Evolutionary conservation across 768 basidiomycete genomes (phyloP).

Genomic region (Pleurotus platypus): DNA sequence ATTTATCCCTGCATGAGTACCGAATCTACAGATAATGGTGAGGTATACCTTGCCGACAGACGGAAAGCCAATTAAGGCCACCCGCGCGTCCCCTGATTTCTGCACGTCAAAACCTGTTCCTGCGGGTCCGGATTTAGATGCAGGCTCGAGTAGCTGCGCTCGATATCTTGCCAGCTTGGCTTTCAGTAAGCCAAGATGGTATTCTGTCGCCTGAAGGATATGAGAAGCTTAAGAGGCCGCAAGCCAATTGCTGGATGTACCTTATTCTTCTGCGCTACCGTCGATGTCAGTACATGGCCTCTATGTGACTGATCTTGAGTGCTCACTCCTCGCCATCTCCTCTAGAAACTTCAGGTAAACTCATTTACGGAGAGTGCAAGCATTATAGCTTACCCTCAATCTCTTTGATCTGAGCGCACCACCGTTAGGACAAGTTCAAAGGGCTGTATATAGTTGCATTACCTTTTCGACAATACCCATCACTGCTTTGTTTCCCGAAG

Average conservation of each 20-base stretch:
- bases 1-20: not conserved
- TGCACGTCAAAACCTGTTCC: slow-evolving; percentile 89
- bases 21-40: not conserved
- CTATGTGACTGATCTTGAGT: too few relatives aligned
- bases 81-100: slow-evolving; percentile 80
- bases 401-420: slow-evolving; percentile 72
- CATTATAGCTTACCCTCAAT: slow-evolving; percentile 75
- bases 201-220: slow-evolving; percentile 77
- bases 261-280: slow-evolving; percentile 91
- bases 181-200: slow-evolving; percentile 90
- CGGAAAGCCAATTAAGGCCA: slow-evolving; percentile 93
- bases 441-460: not conserved
- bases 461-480: slow-evolving; percentile 98
- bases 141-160: slow-evolving; percentile 90
- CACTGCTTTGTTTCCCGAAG: slow-evolving; percentile 15
- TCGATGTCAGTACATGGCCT: not conserved
- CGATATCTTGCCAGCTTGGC: slow-evolving; percentile 94
- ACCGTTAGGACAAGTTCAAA: slow-evolving; percentile 5
- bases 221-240: slow-evolving; percentile 6
- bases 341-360: slow-evolving; percentile 38
- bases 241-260: slow-evolving; percentile 31
- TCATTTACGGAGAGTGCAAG: not conserved
- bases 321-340: slow-evolving; percentile 96
- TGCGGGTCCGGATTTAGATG: slow-evolving; percentile 74
- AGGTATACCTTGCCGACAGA: slow-evolving; percentile 79